A percentile compares a stretch with the other conserved stretches of the same genome.
Conservation (phyloP, 2,329 filamentous ascomycete species). For the Aspergillus sp. region DNA sequence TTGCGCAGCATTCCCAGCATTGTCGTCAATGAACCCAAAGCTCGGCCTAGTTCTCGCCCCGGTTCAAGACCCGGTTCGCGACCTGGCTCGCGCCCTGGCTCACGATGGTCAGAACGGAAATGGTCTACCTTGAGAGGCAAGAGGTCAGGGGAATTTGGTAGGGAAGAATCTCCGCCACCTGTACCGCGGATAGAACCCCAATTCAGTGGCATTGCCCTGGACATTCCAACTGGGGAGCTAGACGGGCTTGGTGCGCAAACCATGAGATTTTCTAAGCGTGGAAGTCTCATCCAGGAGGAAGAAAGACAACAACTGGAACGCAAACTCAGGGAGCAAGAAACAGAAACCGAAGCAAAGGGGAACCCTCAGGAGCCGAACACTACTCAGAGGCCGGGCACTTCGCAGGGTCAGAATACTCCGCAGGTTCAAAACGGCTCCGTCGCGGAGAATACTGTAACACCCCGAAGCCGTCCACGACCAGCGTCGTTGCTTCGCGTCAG, state of each 20-base stretch:
- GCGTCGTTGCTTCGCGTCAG: slow-evolving; percentile 39
- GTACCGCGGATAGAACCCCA: slow-evolving; percentile 33
- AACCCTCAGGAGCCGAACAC: neutral
- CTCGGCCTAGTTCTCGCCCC: slow-evolving; percentile 34
- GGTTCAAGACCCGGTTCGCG: slow-evolving; percentile 41
- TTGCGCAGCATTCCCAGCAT: slow-evolving; percentile 42
- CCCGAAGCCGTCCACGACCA: slow-evolving; percentile 28
- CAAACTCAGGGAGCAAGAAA: slow-evolving; percentile 20
- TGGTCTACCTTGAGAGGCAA: slow-evolving; percentile 38
- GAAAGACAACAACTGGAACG: slow-evolving; percentile 34
- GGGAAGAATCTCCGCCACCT: slow-evolving; percentile 33
- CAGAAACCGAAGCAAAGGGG: neutral
- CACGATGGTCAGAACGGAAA: slow-evolving; percentile 46
- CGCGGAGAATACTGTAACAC: slow-evolving; percentile 23
- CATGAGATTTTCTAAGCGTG: slow-evolving; percentile 60
- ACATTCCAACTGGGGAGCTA: slow-evolving; percentile 56
- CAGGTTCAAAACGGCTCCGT: slow-evolving; percentile 17
- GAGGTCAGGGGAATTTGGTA: slow-evolving; percentile 34
- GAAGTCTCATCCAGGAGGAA: slow-evolving; percentile 59
- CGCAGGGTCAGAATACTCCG: slow-evolving; percentile 3
- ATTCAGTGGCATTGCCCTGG: slow-evolving; percentile 53
- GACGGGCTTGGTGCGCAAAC: slow-evolving; percentile 53
- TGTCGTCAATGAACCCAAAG: slow-evolving; percentile 35
- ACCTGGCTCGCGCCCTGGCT: slow-evolving; percentile 43
- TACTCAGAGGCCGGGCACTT: neutral